Evolutionary conservation across 2,329 filamentous ascomycete genomes (phyloP), one percentile per base, ranked within the genome.

Genomic region (Fusarium sp.): DNA sequence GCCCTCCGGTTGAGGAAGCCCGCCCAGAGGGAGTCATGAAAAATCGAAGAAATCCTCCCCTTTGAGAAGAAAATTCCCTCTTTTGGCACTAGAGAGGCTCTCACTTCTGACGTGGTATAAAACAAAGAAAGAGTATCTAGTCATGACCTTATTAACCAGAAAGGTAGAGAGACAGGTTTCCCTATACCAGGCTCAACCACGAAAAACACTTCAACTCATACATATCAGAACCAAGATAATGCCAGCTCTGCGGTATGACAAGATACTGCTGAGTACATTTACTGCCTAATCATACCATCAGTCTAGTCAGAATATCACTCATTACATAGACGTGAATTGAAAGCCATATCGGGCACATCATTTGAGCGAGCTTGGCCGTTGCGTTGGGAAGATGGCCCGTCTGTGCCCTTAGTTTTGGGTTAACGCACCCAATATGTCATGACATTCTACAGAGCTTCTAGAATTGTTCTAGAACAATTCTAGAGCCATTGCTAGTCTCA

Each of bases 31-130:
- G 3, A 32, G 28, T 49, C 10, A 13, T 32, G 18, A n/a, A 32
- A 49, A 4, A 49, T 49, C 7, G 15, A n/a, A 32, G 9, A 47
- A 47, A 47, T 1, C 19, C 25, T 30, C 19, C 9, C 3, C 19
- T 30, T 8, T 5, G 12, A 28, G 12, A 30, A 10, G 3, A 30
- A n/a, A 12, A n/a, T n/a, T 0, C 16, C 13, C 5, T 49, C 2
- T n/a, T 49, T 9, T 9, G 3, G 5, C 3, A 23, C 4, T 18
- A 33, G n/a, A 23, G 47, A 12, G 16, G 11, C 10, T 19, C 5
- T 35, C 9, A 19, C 2, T 21, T 6, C 8, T 52, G 28, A 3
- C 16, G 15, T 32, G 5, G 23, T 50, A 12, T 12, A 23, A 23
- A 18, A 7, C 7, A 32, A 23, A 13, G 19, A 18, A 32, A 13